Conservation (phyloP, 805 yeast species). For the Ogataea ganodermae region DNA sequence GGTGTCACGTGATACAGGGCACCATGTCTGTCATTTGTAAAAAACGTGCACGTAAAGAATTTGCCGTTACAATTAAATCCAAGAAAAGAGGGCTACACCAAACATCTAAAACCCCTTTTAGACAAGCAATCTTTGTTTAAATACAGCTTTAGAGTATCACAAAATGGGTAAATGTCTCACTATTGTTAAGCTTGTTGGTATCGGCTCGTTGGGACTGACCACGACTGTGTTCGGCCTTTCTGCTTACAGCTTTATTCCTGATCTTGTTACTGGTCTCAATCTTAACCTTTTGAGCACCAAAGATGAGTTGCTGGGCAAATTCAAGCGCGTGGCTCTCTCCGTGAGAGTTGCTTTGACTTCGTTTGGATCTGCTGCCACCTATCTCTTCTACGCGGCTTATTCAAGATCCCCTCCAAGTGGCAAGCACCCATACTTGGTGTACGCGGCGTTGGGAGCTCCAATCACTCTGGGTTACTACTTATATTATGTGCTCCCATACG, state of each 20-base stretch:
- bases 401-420: conserved; percentile 53
- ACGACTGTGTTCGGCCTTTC: conserved; percentile 48
- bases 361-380: conserved; percentile 51
- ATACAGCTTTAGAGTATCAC: not conserved
- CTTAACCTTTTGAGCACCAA: conserved; percentile 16
- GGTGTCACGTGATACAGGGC: not conserved
- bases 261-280: conserved; percentile 13
- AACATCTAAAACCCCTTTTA: not conserved
- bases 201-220: conserved; percentile 66
- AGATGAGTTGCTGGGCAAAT: conserved; percentile 16
- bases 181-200: conserved; percentile 62
- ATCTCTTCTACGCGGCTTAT: conserved; percentile 57
- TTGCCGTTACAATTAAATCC: not conserved
- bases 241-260: conserved; percentile 24
- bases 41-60: not conserved
- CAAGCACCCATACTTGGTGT: conserved; percentile 74
- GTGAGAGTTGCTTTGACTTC: conserved; percentile 31
- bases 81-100: conserved; percentile 2
- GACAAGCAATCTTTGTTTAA: not conserved
- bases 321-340: conserved; percentile 19
- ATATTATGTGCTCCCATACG: conserved; percentile 29
- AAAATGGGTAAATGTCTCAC: conserved; percentile 56
- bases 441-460: conserved; percentile 60
- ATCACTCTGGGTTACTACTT: conserved; percentile 37
- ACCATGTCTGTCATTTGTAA: not conserved